Evolutionary conservation across 805 yeast genomes (phyloP), one percentile per base, ranked within the genome.

Genomic region (Candida khao-thaluensis): DNA sequence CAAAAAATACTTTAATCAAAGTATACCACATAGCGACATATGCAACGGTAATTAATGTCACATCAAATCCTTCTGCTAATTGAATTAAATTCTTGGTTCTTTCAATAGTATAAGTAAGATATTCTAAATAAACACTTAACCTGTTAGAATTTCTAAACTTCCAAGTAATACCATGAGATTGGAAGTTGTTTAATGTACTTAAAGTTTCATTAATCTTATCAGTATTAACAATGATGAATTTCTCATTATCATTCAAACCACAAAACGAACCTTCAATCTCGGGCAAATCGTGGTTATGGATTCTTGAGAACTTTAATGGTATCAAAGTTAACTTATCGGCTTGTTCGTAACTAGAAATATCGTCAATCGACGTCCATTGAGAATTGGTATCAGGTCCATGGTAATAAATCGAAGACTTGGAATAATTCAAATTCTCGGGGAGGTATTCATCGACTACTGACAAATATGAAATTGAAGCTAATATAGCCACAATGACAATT

Each of bases 21-120:
- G 96, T 86, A 61, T 85, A 81, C 73, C 85, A 72, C 96, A 90
- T 89, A 34, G 95, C 95, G 18, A 78, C 51, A 60, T 91, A 91
- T 2, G 96, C 97, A 36, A 81, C 58, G 2, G 86, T 72, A 36
- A 93, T 82, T 42, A 90, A 71, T 10, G 80, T 79, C 27, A 90
- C 81, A 60, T 91, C 98, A 49, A 87, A 87, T 17, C 83, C 77
- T 50, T 90, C 96, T 12, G 96, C 93, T 44, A 84, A 82, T 37
- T 70, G 67, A 38, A 82, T 69, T 45, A 79, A 62, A 34, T 62
- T 67, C 36, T 64, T 51, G 12, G 79, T 53, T 46, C 67, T 75
- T 12, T 52, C 37, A 30, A 69, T 54, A 8, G 70, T 60, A 17
- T 68, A 59, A 24, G 64, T 60, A 30, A 74, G 54, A 48, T 78